Evolutionary conservation across 176 grass and related monocot genomes (phyloP).

Genomic region (Themeda triandra): DNA sequence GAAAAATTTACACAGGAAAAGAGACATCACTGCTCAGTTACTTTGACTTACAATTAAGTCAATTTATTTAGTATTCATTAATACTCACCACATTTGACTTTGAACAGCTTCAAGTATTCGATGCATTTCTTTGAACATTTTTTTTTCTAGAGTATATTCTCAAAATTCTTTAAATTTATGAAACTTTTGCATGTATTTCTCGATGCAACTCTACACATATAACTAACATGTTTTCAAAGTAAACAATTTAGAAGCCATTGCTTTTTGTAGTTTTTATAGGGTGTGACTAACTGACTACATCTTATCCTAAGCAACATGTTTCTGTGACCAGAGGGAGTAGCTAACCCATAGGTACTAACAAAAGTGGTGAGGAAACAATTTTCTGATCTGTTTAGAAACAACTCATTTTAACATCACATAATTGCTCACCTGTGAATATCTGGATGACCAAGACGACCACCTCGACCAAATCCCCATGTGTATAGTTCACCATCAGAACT

Average conservation of each 20-base stretch:
- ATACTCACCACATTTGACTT: not conserved
- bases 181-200: not conserved
- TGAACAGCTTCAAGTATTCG: not conserved
- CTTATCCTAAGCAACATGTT: not conserved
- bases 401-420: not conserved
- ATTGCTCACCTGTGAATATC: slow-evolving; percentile 80
- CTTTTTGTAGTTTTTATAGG: not conserved
- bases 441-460: slow-evolving; percentile 92
- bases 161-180: not conserved
- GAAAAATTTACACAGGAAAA: not conserved
- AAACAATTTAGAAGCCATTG: not conserved
- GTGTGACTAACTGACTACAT: not conserved
- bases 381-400: not conserved
- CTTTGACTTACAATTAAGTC: slow-evolving; percentile 1
- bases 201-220: not conserved
- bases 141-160: not conserved
- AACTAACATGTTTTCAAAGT: not conserved
- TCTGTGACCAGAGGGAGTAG: not conserved
- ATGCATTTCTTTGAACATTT: not conserved
- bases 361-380: not conserved
- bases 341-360: not conserved
- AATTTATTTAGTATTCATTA: slow-evolving; percentile 24
- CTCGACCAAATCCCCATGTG: slow-evolving; percentile 97
- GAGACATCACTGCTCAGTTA: not conserved
- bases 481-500: slow-evolving; percentile 87